phyloP scores from a whole-genome alignment of 2,329 filamentous ascomycete species.

The Dactylellina drechsleri region DNA sequence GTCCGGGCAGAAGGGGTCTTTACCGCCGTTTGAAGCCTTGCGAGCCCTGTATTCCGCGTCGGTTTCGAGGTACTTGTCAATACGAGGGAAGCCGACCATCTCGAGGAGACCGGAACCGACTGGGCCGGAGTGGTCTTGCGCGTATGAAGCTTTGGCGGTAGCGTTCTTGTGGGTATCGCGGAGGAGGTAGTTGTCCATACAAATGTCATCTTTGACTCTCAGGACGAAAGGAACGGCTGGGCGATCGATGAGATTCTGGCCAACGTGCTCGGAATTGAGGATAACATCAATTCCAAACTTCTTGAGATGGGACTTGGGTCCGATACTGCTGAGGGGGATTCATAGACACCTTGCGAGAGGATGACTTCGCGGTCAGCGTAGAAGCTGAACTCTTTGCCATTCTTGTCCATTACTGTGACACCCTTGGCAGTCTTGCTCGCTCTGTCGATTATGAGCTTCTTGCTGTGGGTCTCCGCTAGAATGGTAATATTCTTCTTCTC shows the following conservation, averaged over 20 bases:
- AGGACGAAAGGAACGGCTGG: constrained; percentile 63
- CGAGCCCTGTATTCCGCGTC: constrained; percentile 65
- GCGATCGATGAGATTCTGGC: constrained; percentile 63
- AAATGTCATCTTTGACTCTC: constrained; percentile 62
- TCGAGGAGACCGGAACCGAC: constrained; percentile 64
- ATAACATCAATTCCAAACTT: constrained; percentile 61
- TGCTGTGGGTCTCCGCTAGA: constrained; percentile 65
- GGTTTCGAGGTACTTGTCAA: constrained; percentile 68
- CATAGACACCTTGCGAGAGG: constrained; percentile 67
- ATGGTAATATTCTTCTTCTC: constrained; percentile 69
- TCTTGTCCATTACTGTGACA: constrained; percentile 64
- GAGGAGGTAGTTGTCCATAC: constrained; percentile 60
- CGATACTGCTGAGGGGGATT: constrained; percentile 68
- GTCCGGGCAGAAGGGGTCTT: constrained; percentile 68
- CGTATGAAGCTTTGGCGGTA: constrained; percentile 61
- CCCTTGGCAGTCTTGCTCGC: constrained; percentile 63
- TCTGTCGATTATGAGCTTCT: constrained; percentile 68
- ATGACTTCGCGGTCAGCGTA: constrained; percentile 66
- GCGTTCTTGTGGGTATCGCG: constrained; percentile 61
- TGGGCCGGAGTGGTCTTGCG: constrained; percentile 63
- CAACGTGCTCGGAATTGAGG: constrained; percentile 61
- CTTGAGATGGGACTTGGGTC: constrained; percentile 63
- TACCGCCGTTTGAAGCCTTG: constrained; percentile 62
- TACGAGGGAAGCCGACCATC: constrained; percentile 69
- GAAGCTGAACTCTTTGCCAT: constrained; percentile 64